Percentiles rank a stretch among this genome's conserved stretches.
phyloP scores from a whole-genome alignment of 2,329 filamentous ascomycete species.

The Botrytis elliptica region DNA sequence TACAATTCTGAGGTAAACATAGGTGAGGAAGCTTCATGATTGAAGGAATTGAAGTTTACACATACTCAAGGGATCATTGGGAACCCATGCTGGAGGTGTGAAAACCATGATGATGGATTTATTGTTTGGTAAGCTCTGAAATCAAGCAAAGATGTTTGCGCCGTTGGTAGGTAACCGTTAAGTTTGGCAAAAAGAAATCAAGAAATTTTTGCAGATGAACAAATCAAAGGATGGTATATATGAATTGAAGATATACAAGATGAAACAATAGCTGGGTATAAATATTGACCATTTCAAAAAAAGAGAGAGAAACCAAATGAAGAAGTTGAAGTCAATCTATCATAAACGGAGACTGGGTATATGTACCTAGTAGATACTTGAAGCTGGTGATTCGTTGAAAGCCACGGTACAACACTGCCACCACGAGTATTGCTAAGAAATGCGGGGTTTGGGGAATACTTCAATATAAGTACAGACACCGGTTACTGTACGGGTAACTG shows the following conservation, averaged over 20 bases:
- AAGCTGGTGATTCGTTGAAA: background rate
- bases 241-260: background rate
- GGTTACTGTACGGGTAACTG: background rate
- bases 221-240: background rate
- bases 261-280: background rate
- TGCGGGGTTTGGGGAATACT: constrained; percentile 2
- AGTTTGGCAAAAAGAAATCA: background rate
- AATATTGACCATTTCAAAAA: background rate
- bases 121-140: background rate
- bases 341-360: background rate
- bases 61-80: constrained; percentile 56
- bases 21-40: background rate
- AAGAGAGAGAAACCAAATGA: background rate
- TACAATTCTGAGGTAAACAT: background rate
- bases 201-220: background rate
- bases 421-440: background rate
- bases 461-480: background rate
- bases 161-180: background rate
- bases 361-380: background rate
- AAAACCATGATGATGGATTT: constrained; percentile 45
- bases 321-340: background rate
- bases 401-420: background rate
- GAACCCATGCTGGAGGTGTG: constrained; percentile 59
- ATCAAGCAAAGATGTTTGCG: background rate
- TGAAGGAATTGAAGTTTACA: constrained; percentile 14